Evolutionary conservation across 2,329 filamentous ascomycete genomes (phyloP).

Genomic region (Annulohypoxylon truncatum): DNA sequence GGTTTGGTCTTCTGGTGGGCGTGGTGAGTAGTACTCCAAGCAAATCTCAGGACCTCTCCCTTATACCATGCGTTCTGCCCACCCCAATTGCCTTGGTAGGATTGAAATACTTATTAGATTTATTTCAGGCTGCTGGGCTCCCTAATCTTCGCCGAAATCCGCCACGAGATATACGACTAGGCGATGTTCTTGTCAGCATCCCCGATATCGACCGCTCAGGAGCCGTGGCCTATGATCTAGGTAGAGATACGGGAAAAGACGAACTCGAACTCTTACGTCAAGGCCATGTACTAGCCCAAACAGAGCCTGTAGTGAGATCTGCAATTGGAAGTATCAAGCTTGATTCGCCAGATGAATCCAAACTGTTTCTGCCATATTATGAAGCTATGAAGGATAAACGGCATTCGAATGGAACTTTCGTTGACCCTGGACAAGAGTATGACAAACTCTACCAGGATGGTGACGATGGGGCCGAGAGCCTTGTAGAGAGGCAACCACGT

Average conservation of each 20-base stretch:
- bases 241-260: conserved; percentile 47
- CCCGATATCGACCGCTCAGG: conserved; percentile 43
- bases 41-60: neutral
- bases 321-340: conserved; percentile 51
- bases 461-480: neutral
- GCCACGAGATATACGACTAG: conserved; percentile 53
- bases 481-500: conserved; percentile 36
- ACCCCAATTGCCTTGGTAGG: too few species aligned
- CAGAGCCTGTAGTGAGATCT: conserved; percentile 49
- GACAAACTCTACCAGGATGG: conserved; percentile 44
- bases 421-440: conserved; percentile 49
- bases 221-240: conserved; percentile 51
- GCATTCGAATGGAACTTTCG: conserved; percentile 45
- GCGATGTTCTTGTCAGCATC: conserved; percentile 52
- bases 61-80: neutral
- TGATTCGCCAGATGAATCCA: conserved; percentile 39
- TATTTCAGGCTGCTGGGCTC: conserved; percentile 46
- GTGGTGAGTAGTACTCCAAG: conserved; percentile 39
- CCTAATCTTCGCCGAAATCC: conserved; percentile 45
- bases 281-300: conserved; percentile 46
- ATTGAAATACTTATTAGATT: neutral
- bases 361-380: conserved; percentile 43
- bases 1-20: conserved; percentile 54
- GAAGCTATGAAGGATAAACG: conserved; percentile 41
- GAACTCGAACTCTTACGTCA: conserved; percentile 45